Evolutionary conservation across 2,329 filamentous ascomycete species (phyloP), one percentile per base, ranked within the genome.

Genomic region (Fusarium sp.): DNA sequence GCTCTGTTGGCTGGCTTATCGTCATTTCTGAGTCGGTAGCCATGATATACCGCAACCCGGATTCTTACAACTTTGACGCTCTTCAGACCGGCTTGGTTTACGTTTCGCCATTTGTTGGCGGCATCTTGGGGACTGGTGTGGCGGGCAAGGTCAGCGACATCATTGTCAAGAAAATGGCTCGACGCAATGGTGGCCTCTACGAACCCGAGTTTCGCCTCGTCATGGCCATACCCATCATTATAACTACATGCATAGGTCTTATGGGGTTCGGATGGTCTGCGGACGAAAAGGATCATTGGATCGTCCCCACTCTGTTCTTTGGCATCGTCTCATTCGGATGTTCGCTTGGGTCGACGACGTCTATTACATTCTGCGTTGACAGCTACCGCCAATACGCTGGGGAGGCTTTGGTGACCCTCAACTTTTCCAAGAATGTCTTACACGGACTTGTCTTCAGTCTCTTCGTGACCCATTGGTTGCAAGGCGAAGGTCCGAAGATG

Each of bases 231-330:
- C 95, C 94, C 0, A 90, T 98, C 33, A 84, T 91, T 1, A 74
- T 98, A 55, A 89, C 89, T 5, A 98, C 94, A 0, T 89, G 90
- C 2, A 89, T 95, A 33, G 96, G 96, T 0, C 86, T 98, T 17
- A 97, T 98, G 90, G 95, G 94, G 3, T 98, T 96, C 75, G 95
- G 95, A n/a, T 98, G 95, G 96, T 94, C 92, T 11, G 93, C 92
- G 0, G 79, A 93, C 66, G 86, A 90, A 58, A 84, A 84, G 24
- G 89, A 98, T 74, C 84, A 86, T 22, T 98, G 93, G 92, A 97
- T 97, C 53, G 93, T 97, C 0, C 96, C 96, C 0, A 98, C 95
- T 0, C 78, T 97, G 6, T 98, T 98, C 81, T 98, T 98, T 70
- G 95, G 95, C 8, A 79, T 98, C 47, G 90, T 97, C 33, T 96